Evolutionary conservation across 352 stramenopile genomes (phyloP).

Genomic region (Pythium monospermum): DNA sequence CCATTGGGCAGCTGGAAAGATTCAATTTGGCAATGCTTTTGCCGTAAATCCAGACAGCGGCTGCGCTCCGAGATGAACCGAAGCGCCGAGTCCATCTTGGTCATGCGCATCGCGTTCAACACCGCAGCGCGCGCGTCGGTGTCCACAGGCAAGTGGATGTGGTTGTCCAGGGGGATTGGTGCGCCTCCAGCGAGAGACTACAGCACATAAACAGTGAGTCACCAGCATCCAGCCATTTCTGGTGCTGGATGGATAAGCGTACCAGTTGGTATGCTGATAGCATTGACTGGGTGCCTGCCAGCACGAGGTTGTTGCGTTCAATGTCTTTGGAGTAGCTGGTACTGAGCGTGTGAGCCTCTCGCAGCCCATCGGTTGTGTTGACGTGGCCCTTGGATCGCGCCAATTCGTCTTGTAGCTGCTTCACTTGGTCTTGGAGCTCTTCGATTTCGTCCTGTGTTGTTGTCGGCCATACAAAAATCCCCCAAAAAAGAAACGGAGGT

Average conservation of each 20-base stretch:
- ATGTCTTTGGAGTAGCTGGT: too few relatives aligned
- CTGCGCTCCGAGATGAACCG: constrained; percentile 10
- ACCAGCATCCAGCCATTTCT: too few relatives aligned
- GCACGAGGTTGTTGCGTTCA: neutral
- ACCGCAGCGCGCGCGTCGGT: neutral
- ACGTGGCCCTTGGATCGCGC: neutral
- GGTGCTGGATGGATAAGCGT: neutral
- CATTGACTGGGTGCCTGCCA: constrained; percentile 4
- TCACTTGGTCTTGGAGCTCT: constrained; percentile 1
- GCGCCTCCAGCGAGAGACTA: too few relatives aligned
- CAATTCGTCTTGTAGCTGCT: neutral
- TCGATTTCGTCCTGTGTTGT: constrained; percentile 17
- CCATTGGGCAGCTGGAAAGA: constrained; percentile 4
- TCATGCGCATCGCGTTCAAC: neutral
- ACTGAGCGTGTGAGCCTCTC: neutral
- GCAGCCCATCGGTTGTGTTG: neutral
- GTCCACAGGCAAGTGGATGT: neutral
- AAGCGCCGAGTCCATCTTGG: constrained; percentile 12
- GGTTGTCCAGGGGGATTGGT: neutral
- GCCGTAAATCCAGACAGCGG: constrained; percentile 6
- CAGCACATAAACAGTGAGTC: too few relatives aligned
- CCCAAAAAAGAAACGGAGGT: too few relatives aligned
- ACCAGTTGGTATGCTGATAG: neutral
- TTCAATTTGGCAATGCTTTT: constrained; percentile 7
- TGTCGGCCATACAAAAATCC: too few relatives aligned